Base-by-base conservation (phyloP, 2,329 filamentous ascomycete genomes). In the Mariannaea elegans region DNA sequence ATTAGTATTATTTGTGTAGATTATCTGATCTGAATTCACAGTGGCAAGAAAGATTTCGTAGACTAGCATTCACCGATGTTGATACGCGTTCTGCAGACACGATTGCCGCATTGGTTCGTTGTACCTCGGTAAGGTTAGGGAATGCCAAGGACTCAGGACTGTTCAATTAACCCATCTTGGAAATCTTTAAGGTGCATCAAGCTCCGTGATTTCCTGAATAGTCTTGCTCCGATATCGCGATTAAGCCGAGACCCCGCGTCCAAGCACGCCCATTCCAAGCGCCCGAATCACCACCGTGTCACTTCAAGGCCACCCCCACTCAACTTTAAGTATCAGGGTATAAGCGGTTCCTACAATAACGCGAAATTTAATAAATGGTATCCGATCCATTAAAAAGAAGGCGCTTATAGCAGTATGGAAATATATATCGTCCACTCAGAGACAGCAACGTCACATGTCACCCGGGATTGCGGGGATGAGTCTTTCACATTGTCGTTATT, bases 381-480 rank as follows among this genome's bases (percentile, higher is more conserved):
- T 18, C 56, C 49, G 49, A 31, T 21, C 56, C 56, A 59, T 53
- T 53, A 16, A 39, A 21, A 44, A 38, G 19, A 36, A 16, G 6
- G 56, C 56, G 56, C 56, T 59, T 59, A 44, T 38, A n/a, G 5
- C 19, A n/a, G n/a, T n/a, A n/a, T n/a, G n/a, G n/a, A n/a, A n/a
- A n/a, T n/a, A n/a, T n/a, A n/a, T n/a, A n/a, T n/a, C n/a, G n/a
- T n/a, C n/a, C n/a, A n/a, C n/a, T n/a, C n/a, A n/a, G n/a, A n/a
- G n/a, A n/a, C n/a, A n/a, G n/a, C n/a, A n/a, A n/a, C 8, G 38
- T 21, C 38, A 31, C 23, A 18, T 38, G 21, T 16, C n/a, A n/a
- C n/a, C n/a, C n/a, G n/a, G n/a, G n/a, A n/a, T n/a, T n/a, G n/a
- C n/a, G n/a, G n/a, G n/a, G n/a, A n/a, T n/a, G n/a, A n/a, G n/a